Base-by-base conservation (phyloP, 345 rosid species). In the Aquilaria yunnanensis region DNA sequence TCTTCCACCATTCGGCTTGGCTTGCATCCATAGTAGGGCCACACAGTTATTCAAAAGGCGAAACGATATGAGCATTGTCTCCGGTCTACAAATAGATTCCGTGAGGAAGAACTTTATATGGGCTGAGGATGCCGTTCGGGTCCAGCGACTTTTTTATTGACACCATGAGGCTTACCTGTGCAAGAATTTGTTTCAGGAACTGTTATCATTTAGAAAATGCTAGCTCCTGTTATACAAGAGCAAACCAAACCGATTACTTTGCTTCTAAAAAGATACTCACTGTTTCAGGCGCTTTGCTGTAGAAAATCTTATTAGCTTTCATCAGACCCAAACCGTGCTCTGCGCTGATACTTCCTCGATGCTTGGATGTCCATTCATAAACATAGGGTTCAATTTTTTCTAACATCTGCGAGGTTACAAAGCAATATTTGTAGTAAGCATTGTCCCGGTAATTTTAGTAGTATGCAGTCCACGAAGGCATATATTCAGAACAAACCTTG, bases 301-400 rank as follows among this genome's bases (percentile, higher is more conserved):
- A 94, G 49, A 74, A 75, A 58, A 90, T 85, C 75, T 86, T 69
- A 58, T 85, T 82, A 65, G 99, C 95, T 78, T 90, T 90, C 99
- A 94, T 86, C 73, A 86, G 76, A 78, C 99, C 98, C 62, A 90
- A 69, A 56, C 99, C 99, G 60, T 94, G 99, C 75, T 94, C 97
- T 0, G 99, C 99, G 63, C 99, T 90, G 73, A 88, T 90, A 72
- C 99, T 93, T 56, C 98, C 97, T 29, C 81, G 78, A 74, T 86
- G 89, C 67, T 78, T 77, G 12, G 97, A 85, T 63, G 97, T 94
- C 99, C 97, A 94, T 75, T 90, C 90, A 46, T 94, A 90, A 50
- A 94, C 93, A 65, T 70, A 88, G 2, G 99, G 99, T 68, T 94
- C 97, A 31, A 94, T 80, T 72, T 80, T 83, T 41, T 83, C 77